These are phyloP conservation scores for Oryza longistaminata DNA, from an alignment of 176 grass and related monocot genomes.

Conservation along the genomic window DNA sequence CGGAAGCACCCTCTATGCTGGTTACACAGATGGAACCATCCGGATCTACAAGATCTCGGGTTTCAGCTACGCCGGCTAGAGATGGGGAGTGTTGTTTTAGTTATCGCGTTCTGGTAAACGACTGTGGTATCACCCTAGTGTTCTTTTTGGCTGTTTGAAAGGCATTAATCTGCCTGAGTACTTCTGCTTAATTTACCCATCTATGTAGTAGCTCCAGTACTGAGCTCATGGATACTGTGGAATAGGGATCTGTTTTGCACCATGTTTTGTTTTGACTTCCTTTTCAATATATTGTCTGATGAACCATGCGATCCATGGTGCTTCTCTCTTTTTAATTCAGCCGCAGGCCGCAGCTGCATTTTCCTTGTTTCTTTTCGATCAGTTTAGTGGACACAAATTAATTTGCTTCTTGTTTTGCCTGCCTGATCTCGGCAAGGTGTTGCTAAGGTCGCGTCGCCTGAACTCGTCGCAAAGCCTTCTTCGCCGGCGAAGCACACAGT, in stretches of 20 bases:
- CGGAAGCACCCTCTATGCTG: conserved; percentile 79
- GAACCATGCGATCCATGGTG: conserved; percentile 13
- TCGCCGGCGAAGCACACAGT: no score
- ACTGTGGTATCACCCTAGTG: conserved; percentile 13
- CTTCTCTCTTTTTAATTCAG: neutral
- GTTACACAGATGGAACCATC: conserved; percentile 85
- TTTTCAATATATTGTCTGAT: conserved; percentile 6
- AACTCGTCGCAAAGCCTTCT: no score
- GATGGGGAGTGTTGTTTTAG: conserved; percentile 27
- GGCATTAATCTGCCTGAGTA: conserved; percentile 44
- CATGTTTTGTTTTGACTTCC: conserved; percentile 8
- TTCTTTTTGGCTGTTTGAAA: conserved; percentile 35
- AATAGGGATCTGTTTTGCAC: conserved; percentile 23
- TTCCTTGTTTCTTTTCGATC: no score
- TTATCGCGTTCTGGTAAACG: conserved; percentile 12
- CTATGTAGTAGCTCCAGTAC: conserved; percentile 41
- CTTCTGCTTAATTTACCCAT: conserved; percentile 34
- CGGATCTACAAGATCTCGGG: conserved; percentile 67
- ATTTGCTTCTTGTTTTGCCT: no score
- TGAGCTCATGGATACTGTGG: conserved; percentile 37
- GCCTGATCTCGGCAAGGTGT: no score
- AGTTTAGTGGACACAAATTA: no score
- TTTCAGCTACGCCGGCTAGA: conserved; percentile 59
- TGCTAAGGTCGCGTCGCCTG: no score
- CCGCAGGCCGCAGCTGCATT: no score